A percentile compares a stretch with the other conserved stretches of the same genome.
Conservation (phyloP, 2,329 filamentous ascomycete species). For the Cladobotryum protrusum region DNA sequence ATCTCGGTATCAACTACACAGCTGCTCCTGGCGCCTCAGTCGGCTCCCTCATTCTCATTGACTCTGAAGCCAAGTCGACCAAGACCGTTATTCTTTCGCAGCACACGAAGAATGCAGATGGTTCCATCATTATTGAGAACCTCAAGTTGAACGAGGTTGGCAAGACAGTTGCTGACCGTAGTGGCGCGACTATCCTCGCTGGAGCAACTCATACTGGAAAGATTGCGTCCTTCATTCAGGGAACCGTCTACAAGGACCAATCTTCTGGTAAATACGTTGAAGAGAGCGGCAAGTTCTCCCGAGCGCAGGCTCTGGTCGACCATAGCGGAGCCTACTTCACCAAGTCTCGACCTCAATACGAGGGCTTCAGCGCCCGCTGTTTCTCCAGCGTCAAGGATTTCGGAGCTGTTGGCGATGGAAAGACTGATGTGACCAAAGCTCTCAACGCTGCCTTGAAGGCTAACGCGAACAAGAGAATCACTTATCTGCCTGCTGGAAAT, state of each 20-base stretch:
- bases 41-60: constrained; percentile 12
- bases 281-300: constrained; percentile 5
- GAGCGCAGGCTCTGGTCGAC: constrained; percentile 10
- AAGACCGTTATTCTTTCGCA: constrained; percentile 11
- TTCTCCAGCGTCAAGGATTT: constrained; percentile 58
- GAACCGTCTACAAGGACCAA: constrained; percentile 9
- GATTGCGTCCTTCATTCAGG: constrained; percentile 9
- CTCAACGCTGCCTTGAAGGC: constrained; percentile 68
- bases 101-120: constrained; percentile 12
- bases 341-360: constrained; percentile 12
- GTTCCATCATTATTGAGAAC: constrained; percentile 13
- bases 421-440: constrained; percentile 73
- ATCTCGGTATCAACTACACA: constrained; percentile 11
- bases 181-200: constrained; percentile 3
- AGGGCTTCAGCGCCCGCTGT: constrained; percentile 9
- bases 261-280: constrained; percentile 9
- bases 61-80: constrained; percentile 10
- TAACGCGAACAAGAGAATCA: constrained; percentile 10
- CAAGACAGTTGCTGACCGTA: constrained; percentile 5
- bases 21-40: constrained; percentile 10
- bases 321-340: constrained; percentile 11
- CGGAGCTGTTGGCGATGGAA: constrained; percentile 56
- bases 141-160: constrained; percentile 6
- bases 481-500: constrained; percentile 16
- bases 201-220: constrained; percentile 4